Base-by-base conservation (phyloP, 1,284 basidiomycete genomes). In the Cutaneotrichosporon dermatis region DNA sequence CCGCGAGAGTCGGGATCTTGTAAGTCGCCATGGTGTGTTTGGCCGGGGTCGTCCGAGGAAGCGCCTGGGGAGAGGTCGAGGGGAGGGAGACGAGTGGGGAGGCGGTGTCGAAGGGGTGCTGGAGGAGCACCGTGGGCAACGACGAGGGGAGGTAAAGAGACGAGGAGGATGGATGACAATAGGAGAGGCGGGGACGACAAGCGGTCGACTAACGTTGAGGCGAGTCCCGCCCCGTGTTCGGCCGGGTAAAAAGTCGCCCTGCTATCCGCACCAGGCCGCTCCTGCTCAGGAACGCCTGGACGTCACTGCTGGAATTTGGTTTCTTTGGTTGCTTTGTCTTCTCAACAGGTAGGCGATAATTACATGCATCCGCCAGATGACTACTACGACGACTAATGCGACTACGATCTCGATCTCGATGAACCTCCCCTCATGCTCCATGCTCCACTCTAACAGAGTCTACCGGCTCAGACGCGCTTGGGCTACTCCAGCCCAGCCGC, bases 1-100 rank as follows among this genome's bases (percentile, higher is more conserved):
- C 56, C 25, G 60, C 59, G 40, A 73, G 65, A 7, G 57, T 60
- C 42, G 72, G 70, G 49, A 72, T 64, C 4, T 54, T 58, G 64
- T 63, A 68, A 15, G 49, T 35, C 49, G 65, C 53, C 65, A 63
- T 64, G 12, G 25, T 25, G 25, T 25, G 25, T 25, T 15, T 56
- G 45, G 16, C 46, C 11, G 4, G 46, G n/a, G 25, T 39, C n/a
- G 25, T 34, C 35, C 16, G 25, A 37, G 48, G 48, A 4, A 12
- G 25, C 25, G 25, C 25, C 25, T 25, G 25, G 25, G 25, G 25
- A 25, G 25, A 25, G 25, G 25, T 25, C 25, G 25, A 25, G 25
- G 25, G 25, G 25, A 25, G 25, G 25, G 25, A 25, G 25, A 25
- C 4, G 48, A 12, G 39, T n/a, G 33, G 2, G 45, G 51, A 41